Percentiles rank a stretch among this genome's conserved stretches.
These are phyloP conservation scores for Xylogone sp. DNA, from an alignment of 2,329 filamentous ascomycete genomes.

Conservation along the genomic window DNA sequence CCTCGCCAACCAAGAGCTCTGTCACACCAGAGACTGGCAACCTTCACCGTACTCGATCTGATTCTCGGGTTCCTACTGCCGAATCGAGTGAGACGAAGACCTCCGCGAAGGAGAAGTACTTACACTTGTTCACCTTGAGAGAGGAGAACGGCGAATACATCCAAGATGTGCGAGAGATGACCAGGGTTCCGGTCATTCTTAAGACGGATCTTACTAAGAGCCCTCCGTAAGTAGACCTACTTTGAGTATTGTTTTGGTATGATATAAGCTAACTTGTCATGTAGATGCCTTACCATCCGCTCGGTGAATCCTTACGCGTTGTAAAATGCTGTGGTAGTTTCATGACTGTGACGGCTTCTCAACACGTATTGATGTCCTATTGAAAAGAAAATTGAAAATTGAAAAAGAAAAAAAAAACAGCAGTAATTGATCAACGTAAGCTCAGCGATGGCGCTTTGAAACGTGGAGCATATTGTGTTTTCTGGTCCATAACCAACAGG, in stretches of 20 bases:
- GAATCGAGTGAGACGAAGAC: conserved; percentile 76
- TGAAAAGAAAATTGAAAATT: too few relatives aligned
- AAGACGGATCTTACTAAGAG: conserved; percentile 99
- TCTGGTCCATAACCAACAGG: not conserved
- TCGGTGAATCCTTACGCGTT: conserved; percentile 76
- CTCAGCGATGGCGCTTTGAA: not conserved
- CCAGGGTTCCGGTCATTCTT: conserved; percentile 91
- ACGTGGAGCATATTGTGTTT: not conserved
- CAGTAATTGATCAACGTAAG: not conserved
- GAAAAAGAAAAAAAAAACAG: not conserved
- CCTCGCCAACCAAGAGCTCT: conserved; percentile 77
- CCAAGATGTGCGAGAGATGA: conserved; percentile 98
- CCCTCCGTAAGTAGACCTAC: conserved; percentile 76
- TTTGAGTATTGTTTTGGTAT: not conserved
- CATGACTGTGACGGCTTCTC: conserved; percentile 25
- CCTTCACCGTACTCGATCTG: conserved; percentile 85
- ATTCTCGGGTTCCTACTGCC: conserved; percentile 78
- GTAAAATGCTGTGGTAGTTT: conserved; percentile 25
- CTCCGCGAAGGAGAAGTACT: conserved; percentile 93
- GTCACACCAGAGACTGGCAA: conserved; percentile 55
- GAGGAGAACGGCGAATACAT: conserved; percentile 96
- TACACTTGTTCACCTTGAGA: conserved; percentile 82
- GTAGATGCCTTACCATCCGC: conserved; percentile 77
- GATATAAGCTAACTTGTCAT: conserved; percentile 32
- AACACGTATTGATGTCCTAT: not conserved